Percentiles rank a stretch among this genome's conserved stretches.
These are phyloP conservation scores for Ampelocalamus luodianensis DNA, from an alignment of 176 grass and related monocot species.

Conservation along the genomic window DNA sequence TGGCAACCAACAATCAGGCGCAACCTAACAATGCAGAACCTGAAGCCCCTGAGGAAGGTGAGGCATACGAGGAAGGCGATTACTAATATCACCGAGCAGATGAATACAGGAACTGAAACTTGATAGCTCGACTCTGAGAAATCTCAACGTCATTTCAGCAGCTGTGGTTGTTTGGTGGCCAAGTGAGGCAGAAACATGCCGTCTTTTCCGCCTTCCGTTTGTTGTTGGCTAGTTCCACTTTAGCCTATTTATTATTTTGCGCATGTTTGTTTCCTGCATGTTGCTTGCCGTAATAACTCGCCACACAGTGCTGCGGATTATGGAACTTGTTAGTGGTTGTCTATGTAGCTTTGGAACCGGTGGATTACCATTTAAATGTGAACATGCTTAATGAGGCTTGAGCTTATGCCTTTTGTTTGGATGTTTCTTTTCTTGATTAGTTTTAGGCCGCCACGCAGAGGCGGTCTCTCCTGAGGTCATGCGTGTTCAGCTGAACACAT, in stretches of 20 bases:
- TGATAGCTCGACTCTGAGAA: neutral
- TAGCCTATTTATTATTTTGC: neutral
- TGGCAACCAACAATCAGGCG: neutral
- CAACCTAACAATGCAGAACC: slow-evolving; percentile 34
- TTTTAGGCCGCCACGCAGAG: neutral
- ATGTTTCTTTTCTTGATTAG: neutral
- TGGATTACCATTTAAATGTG: neutral
- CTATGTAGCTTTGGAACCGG: neutral
- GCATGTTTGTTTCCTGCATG: neutral
- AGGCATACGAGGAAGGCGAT: slow-evolving; percentile 55
- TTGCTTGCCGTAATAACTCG: slow-evolving; percentile 39
- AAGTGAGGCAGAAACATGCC: neutral
- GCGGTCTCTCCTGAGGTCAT: no score
- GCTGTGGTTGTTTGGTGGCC: neutral
- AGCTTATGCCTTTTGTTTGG: neutral
- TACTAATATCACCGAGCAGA: slow-evolving; percentile 46
- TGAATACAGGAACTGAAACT: slow-evolving; percentile 36
- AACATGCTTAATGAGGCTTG: neutral
- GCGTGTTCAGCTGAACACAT: no score
- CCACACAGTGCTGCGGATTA: neutral
- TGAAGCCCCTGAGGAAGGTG: slow-evolving; percentile 61
- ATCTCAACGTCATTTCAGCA: neutral
- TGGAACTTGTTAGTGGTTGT: neutral
- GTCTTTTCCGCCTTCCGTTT: neutral
- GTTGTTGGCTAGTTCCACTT: neutral